A percentile compares a stretch with the other conserved stretches of the same genome.
phyloP scores from a whole-genome alignment of 2,329 filamentous ascomycete genomes.

The Graphilbum fragrans region DNA sequence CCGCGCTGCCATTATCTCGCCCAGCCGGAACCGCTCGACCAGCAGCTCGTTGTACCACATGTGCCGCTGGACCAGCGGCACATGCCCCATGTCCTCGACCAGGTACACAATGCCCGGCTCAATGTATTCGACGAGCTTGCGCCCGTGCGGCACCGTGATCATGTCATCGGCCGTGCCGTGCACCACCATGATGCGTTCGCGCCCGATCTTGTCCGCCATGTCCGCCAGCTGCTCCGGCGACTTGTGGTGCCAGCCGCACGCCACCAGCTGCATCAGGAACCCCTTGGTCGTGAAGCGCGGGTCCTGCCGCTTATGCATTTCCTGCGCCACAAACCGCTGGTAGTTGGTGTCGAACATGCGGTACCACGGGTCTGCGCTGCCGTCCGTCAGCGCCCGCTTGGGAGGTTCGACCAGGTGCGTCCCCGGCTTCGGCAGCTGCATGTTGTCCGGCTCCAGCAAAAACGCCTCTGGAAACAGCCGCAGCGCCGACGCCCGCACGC shows the following conservation, averaged over 20 bases:
- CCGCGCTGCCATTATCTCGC: slow-evolving; percentile 29
- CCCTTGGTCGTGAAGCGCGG: slow-evolving; percentile 51
- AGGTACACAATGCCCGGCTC: slow-evolving; percentile 48
- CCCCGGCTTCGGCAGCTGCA: slow-evolving; percentile 26
- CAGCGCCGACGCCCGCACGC: slow-evolving; percentile 50
- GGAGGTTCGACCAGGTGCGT: slow-evolving; percentile 12
- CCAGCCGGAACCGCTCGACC: slow-evolving; percentile 40
- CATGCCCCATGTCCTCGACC: slow-evolving; percentile 64
- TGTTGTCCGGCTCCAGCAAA: slow-evolving; percentile 48
- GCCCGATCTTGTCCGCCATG: slow-evolving; percentile 57
- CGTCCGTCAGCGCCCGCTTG: not conserved
- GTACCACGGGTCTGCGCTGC: slow-evolving; percentile 6
- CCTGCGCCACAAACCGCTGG: slow-evolving; percentile 70
- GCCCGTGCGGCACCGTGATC: slow-evolving; percentile 60
- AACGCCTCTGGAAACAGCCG: slow-evolving; percentile 56
- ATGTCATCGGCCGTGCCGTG: slow-evolving; percentile 71
- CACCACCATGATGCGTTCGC: slow-evolving; percentile 62
- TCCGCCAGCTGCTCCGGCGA: slow-evolving; percentile 49
- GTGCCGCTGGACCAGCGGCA: slow-evolving; percentile 58
- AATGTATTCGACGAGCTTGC: slow-evolving; percentile 54
- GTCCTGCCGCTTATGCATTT: slow-evolving; percentile 59
- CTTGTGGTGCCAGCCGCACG: slow-evolving; percentile 73
- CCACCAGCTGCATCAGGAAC: slow-evolving; percentile 66
- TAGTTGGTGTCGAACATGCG: slow-evolving; percentile 57
- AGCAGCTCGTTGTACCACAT: slow-evolving; percentile 56